Base-by-base conservation (phyloP, 2,329 filamentous ascomycete species). In the Fusarium chlamydosporum region DNA sequence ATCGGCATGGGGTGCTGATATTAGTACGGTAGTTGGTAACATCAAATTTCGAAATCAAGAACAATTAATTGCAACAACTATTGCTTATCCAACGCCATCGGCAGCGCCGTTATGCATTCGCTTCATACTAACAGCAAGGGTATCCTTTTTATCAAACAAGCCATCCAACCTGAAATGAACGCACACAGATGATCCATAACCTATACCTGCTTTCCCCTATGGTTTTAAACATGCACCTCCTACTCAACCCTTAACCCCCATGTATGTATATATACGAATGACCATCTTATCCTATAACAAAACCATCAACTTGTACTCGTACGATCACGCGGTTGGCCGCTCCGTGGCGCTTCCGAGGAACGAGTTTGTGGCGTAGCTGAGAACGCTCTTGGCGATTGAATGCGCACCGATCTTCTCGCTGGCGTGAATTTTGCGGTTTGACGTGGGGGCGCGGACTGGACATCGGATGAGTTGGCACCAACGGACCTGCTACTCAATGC, bases 131-230 rank as follows among this genome's bases (percentile, higher is more conserved):
- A 61, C 64, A 68, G 56, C 71, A 64, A 62, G 62, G 72, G 69
- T 74, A 74, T 74, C 71, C 65, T 68, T 65, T 62, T 64, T 65
- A 62, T 54, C 55, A 72, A 72, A 56, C 56, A 54, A 57, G 33
- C 65, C 68, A 65, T 71, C 59, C 62, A 67, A 68, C 55, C 61
- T 66, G 42, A 64, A 58, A 61, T 37, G 67, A 66, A 40, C 53
- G 51, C 48, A 62, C 65, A 46, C 58, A 69, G 53, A 60, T 54
- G 42, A 27, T 61, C 37, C 46, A 34, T 34, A 47, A 41, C 47
- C 57, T 7, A 61, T 42, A n/a, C 41, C 54, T 27, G 26, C 48
- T 42, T 37, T 54, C 58, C 16, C 47, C 38, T 20, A 27, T 16
- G 42, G 9, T 38, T 40, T 34, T 33, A 47, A n/a, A 54, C 51